Base-by-base conservation (phyloP, 768 basidiomycete genomes). In the Psilocybe subaeruginosa region DNA sequence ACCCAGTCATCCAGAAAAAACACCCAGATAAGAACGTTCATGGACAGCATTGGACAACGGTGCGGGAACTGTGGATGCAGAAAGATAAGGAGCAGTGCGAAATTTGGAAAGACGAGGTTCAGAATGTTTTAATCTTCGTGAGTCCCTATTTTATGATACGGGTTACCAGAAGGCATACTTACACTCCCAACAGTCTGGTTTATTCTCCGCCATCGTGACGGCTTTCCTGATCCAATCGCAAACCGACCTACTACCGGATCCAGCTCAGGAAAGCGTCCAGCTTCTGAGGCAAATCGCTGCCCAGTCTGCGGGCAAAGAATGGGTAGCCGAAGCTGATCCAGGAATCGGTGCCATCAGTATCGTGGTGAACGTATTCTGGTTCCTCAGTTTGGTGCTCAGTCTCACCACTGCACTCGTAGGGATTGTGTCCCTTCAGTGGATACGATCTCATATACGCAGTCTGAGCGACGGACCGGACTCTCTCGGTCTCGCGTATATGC, bases 201-300 rank as follows among this genome's bases (percentile, higher is more conserved):
- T 71, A 9, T 69, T 69, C 56, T 71, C 70, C 33, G 66, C 68
- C 9, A 63, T 66, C n/a, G 68, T 69, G 6, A 71, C 70, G 0
- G 65, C 65, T 2, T 69, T 71, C 41, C 11, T 63, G 12, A 60
- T 67, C 23, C 63, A 69, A 45, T 68, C 68, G 23, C 65, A 65
- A 17, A 56, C 67, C 29, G 54, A 50, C 27, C 61, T 71, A 6
- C 60, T 62, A 39, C 53, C 48, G 8, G 61, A 68, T 65, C 62
- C 66, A 17, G 41, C 43, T 27, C 59, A 66, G 46, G 9, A 52
- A 16, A 39, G 61, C 30, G 50, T 54, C 29, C 37, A 54, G 4
- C 46, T 64, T 4, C 48, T 70, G 16, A 59, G 27, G 17, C 64
- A 66, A 33, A 60, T 69, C n/a, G 53, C 63, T 29, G 30, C 45